phyloP scores from a whole-genome alignment of 2,329 filamentous ascomycete genomes.

The Aspergillus sp. region DNA sequence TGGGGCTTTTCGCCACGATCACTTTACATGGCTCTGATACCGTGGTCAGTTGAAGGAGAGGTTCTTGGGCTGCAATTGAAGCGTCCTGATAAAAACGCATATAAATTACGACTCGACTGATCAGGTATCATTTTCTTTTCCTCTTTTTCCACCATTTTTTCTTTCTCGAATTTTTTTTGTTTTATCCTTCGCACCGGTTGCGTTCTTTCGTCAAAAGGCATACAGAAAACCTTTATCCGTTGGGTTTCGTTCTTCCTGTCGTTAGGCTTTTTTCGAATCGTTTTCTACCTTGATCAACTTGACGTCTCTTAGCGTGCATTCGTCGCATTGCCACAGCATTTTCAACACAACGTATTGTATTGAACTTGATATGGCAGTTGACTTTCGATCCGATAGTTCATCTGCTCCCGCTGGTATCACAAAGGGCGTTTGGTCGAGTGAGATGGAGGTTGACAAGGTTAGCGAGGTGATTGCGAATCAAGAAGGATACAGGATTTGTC shows the following conservation, averaged over 20 bases:
- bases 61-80: not conserved
- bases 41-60: conserved; percentile 1
- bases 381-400: conserved; percentile 5
- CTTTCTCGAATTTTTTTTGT: too few relatives aligned
- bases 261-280: too few relatives aligned
- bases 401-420: conserved; percentile 3
- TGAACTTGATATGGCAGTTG: conserved; percentile 15
- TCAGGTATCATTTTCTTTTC: too few relatives aligned
- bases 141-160: not conserved
- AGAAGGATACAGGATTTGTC: conserved; percentile 5
- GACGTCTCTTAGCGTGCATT: too few relatives aligned
- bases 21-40: conserved; percentile 1
- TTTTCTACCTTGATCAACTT: too few relatives aligned
- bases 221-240: too few relatives aligned
- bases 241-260: too few relatives aligned
- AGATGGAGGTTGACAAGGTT: conserved; percentile 24
- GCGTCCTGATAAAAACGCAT: too few relatives aligned
- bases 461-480: conserved; percentile 10
- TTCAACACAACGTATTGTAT: not conserved
- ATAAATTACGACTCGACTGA: too few relatives aligned
- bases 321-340: too few relatives aligned
- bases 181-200: too few relatives aligned
- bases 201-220: too few relatives aligned
- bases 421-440: conserved; percentile 11
- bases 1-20: not conserved